Conservation (phyloP, 305 asterid genomes). For the Fraxinus floribunda region DNA sequence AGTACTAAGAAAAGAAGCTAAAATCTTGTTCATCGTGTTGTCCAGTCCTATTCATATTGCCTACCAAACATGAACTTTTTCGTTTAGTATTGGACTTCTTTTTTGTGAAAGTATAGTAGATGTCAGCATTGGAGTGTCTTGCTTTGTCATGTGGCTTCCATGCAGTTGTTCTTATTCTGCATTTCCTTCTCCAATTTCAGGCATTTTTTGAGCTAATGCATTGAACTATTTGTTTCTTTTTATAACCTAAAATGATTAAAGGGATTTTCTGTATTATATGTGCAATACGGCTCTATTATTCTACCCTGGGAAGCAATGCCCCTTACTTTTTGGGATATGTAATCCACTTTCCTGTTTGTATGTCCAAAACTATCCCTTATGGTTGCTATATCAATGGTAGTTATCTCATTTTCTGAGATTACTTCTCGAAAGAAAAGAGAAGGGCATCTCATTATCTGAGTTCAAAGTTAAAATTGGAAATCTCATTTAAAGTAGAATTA, state of each 20-base stretch:
- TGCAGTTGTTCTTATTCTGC: neutral
- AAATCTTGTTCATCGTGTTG: neutral
- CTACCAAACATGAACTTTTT: neutral
- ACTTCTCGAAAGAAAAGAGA: neutral
- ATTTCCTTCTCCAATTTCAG: neutral
- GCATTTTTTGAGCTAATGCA: neutral
- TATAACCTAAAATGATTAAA: neutral
- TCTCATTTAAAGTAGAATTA: neutral
- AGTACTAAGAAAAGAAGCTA: neutral
- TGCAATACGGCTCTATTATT: neutral
- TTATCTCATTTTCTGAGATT: neutral
- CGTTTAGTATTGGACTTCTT: neutral
- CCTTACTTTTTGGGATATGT: neutral
- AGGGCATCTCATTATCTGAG: neutral
- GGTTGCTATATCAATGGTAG: neutral
- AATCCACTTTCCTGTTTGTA: neutral
- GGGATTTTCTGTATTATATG: neutral
- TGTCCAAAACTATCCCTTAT: neutral
- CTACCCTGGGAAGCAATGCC: neutral
- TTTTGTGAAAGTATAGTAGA: neutral
- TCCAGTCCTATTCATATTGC: neutral
- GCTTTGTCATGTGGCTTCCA: neutral
- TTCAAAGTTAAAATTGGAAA: neutral
- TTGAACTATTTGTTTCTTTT: neutral
- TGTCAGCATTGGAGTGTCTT: neutral